phyloP scores from a whole-genome alignment of 2,329 filamentous ascomycete genomes.

The Trichoderma sp. region DNA sequence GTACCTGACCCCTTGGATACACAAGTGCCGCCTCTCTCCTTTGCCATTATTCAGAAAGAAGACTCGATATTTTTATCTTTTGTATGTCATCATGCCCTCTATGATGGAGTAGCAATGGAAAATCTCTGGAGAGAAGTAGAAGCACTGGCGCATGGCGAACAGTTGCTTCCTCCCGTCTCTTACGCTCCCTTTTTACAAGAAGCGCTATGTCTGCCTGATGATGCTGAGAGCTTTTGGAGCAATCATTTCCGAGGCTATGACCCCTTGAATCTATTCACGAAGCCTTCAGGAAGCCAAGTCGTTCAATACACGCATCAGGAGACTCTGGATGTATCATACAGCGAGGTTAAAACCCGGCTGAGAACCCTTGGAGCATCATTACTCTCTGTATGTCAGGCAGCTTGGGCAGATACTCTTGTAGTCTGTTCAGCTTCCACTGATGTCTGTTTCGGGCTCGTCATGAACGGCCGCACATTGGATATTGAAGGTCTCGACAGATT shows the following conservation, averaged over 20 bases:
- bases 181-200: constrained; percentile 65
- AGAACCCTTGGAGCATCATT: constrained; percentile 59
- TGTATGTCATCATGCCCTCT: constrained; percentile 75
- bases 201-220: constrained; percentile 48
- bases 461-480: constrained; percentile 70
- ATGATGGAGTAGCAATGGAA: constrained; percentile 77
- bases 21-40: constrained; percentile 44
- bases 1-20: constrained; percentile 46
- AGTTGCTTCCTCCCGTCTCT: constrained; percentile 48
- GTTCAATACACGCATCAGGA: constrained; percentile 32
- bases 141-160: constrained; percentile 45
- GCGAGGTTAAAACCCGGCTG: constrained; percentile 47
- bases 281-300: constrained; percentile 24
- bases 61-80: constrained; percentile 44
- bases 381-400: constrained; percentile 66
- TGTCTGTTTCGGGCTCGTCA: constrained; percentile 83
- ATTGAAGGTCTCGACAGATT: constrained; percentile 67
- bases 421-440: constrained; percentile 57
- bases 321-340: constrained; percentile 39
- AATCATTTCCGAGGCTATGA: constrained; percentile 52
- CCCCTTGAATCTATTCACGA: constrained; percentile 30
- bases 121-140: constrained; percentile 71
- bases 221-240: constrained; percentile 66
- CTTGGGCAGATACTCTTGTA: constrained; percentile 67
- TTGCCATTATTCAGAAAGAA: constrained; percentile 40